phyloP scores from a whole-genome alignment of 139 green algal species.

The Coelastrella sp. region DNA sequence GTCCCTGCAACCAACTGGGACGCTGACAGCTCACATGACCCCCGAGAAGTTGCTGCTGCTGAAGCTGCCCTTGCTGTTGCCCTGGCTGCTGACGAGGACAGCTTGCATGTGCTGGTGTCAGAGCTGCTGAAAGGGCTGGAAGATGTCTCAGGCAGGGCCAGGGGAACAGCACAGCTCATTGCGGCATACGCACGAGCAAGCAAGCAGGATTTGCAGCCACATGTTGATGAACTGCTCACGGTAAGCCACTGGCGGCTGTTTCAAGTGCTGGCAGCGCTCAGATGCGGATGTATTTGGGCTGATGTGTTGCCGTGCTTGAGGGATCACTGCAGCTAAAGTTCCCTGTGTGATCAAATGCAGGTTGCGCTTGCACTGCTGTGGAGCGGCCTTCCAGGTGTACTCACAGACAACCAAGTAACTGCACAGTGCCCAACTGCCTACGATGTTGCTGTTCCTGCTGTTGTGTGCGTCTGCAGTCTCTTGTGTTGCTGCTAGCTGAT shows the following conservation, averaged over 20 bases:
- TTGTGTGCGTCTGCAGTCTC: slow-evolving; percentile 50
- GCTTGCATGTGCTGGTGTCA: slow-evolving; percentile 79
- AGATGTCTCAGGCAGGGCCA: slow-evolving; percentile 60
- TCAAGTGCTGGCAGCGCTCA: too few species aligned
- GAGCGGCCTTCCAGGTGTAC: too few species aligned
- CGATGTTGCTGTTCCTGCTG: neutral
- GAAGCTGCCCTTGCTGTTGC: slow-evolving; percentile 42
- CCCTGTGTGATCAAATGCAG: too few species aligned
- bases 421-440: neutral
- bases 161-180: slow-evolving; percentile 68
- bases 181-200: slow-evolving; percentile 44
- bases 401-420: too few species aligned
- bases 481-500: slow-evolving; percentile 77
- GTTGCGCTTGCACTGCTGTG: too few species aligned
- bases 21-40: neutral
- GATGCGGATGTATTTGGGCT: too few species aligned
- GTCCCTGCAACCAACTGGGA: neutral
- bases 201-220: slow-evolving; percentile 66
- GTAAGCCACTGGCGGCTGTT: slow-evolving; percentile 46
- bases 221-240: slow-evolving; percentile 77
- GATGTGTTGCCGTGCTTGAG: too few species aligned
- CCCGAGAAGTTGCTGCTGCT: slow-evolving; percentile 27
- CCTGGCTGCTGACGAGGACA: slow-evolving; percentile 72
- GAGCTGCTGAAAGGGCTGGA: slow-evolving; percentile 84
- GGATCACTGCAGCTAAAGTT: too few species aligned